These are phyloP conservation scores for Immersiella caudata DNA, from an alignment of 495 filamentous ascomycete genomes.

Conservation along the genomic window DNA sequence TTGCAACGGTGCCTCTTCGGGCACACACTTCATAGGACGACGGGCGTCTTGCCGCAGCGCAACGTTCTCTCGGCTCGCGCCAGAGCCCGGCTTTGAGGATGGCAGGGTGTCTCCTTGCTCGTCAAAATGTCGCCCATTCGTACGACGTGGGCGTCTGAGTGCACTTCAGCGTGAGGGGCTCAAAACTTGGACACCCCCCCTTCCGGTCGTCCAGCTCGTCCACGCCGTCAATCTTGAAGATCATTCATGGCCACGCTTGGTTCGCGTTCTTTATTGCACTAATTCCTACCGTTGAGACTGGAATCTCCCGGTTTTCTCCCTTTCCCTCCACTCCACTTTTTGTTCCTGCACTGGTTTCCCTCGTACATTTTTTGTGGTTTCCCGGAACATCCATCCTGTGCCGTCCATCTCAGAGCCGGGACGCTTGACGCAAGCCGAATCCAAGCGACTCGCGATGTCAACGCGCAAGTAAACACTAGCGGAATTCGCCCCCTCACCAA, in stretches of 20 bases:
- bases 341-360: background rate
- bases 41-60: background rate
- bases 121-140: background rate
- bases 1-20: background rate
- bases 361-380: conserved; percentile 10
- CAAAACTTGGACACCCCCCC: conserved; percentile 10
- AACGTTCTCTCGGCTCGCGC: background rate
- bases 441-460: conserved; percentile 13
- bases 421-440: background rate
- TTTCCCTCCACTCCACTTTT: conserved; percentile 12
- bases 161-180: background rate
- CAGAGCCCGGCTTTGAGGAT: background rate
- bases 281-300: conserved; percentile 1
- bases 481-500: background rate
- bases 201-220: conserved; percentile 1
- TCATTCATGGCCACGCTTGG: conserved; percentile 23
- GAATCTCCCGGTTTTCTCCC: background rate
- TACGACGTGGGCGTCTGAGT: background rate
- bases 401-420: conserved; percentile 14
- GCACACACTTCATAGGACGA: background rate
- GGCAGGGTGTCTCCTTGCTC: background rate
- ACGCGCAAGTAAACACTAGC: conserved; percentile 3
- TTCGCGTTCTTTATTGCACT: background rate
- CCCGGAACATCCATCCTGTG: conserved; percentile 14
- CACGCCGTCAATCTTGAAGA: conserved; percentile 23